phyloP scores from a whole-genome alignment of 345 rosid species.

The Pistacia integerrima region DNA sequence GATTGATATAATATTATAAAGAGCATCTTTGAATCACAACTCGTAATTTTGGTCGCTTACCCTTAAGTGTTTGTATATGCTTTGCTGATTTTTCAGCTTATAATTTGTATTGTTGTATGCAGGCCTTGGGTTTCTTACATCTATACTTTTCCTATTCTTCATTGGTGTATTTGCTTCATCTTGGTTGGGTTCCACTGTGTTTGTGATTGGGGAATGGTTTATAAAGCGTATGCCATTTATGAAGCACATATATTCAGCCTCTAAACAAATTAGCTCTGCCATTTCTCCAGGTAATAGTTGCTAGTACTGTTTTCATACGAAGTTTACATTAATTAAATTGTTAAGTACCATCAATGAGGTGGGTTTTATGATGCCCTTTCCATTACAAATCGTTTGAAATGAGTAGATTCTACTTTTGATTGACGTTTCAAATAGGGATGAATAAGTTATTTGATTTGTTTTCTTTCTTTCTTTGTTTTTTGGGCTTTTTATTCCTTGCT shows the following conservation, averaged over 20 bases:
- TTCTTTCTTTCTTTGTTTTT: background rate
- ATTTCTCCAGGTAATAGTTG: conserved; percentile 72
- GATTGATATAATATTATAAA: background rate
- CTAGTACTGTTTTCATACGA: background rate
- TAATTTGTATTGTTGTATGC: conserved; percentile 24
- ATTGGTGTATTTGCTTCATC: conserved; percentile 85
- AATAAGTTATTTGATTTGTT: background rate
- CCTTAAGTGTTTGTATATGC: background rate
- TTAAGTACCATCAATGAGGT: background rate
- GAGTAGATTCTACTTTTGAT: background rate
- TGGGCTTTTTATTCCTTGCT: background rate
- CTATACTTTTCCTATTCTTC: conserved; percentile 68
- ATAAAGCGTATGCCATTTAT: conserved; percentile 82
- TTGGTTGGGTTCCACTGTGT: conserved; percentile 80
- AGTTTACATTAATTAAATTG: background rate
- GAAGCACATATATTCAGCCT: conserved; percentile 76
- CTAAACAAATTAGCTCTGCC: conserved; percentile 84
- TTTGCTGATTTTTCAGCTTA: background rate
- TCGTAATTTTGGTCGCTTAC: background rate
- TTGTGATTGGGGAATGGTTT: conserved; percentile 82
- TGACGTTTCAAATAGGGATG: background rate
- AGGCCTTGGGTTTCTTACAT: conserved; percentile 88
- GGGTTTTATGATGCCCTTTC: background rate
- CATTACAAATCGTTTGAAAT: background rate
- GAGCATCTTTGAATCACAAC: background rate